Evolutionary conservation across 176 grass and related monocot species (phyloP).

Genomic region (Phoenix dactylifera): DNA sequence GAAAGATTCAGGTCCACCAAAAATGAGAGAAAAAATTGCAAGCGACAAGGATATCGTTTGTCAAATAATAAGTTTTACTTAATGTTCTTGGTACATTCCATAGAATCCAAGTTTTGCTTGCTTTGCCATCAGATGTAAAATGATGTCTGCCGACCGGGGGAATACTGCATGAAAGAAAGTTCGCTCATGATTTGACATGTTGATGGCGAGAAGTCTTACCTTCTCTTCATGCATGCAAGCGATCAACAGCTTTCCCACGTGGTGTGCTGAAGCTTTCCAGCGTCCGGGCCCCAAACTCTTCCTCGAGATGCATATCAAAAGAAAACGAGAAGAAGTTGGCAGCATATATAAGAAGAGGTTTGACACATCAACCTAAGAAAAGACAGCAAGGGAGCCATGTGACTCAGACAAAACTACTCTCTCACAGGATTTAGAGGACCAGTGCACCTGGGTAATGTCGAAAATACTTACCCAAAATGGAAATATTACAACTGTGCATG

Average conservation of each 20-base stretch:
- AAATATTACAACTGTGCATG: slow-evolving; percentile 26
- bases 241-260: neutral
- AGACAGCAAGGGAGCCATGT: slow-evolving; percentile 13
- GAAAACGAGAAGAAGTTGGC: slow-evolving; percentile 11
- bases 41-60: too few species aligned
- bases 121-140: too few species aligned
- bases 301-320: slow-evolving; percentile 30
- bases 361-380: slow-evolving; percentile 1
- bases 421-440: neutral
- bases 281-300: slow-evolving; percentile 13
- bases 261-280: slow-evolving; percentile 1
- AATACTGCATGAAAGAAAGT: too few species aligned
- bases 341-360: slow-evolving; percentile 8
- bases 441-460: neutral
- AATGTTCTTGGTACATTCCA: too few species aligned
- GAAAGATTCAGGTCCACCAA: too few species aligned
- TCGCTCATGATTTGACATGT: neutral
- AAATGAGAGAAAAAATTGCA: too few species aligned
- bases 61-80: too few species aligned
- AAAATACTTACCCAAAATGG: slow-evolving; percentile 30
- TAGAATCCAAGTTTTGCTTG: too few species aligned
- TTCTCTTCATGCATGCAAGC: neutral
- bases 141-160: too few species aligned
- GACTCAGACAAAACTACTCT: slow-evolving; percentile 19
- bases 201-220: neutral